phyloP scores from a whole-genome alignment of 495 filamentous ascomycete genomes.

The Aspergillus affinis region DNA sequence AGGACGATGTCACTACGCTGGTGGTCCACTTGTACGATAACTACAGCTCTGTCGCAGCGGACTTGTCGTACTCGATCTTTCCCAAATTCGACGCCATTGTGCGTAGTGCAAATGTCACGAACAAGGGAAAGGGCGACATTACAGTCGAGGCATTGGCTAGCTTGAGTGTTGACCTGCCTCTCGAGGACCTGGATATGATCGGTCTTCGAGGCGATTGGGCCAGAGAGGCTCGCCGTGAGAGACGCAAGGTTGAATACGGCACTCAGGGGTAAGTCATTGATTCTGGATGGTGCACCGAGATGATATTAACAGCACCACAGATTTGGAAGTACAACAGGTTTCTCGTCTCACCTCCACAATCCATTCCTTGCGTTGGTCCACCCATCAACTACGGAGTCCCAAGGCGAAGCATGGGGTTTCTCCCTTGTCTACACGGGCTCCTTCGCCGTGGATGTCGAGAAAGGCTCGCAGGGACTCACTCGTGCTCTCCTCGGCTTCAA shows the following conservation, averaged over 20 bases:
- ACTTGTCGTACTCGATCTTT: slow-evolving; percentile 55
- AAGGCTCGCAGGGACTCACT: slow-evolving; percentile 53
- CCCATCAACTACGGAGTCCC: slow-evolving; percentile 50
- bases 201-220: slow-evolving; percentile 55
- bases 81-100: slow-evolving; percentile 51
- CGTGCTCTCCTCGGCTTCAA: slow-evolving; percentile 53
- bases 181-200: slow-evolving; percentile 54
- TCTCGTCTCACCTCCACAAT: slow-evolving; percentile 55
- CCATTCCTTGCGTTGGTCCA: slow-evolving; percentile 52
- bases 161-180: slow-evolving; percentile 52
- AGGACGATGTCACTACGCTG: slow-evolving; percentile 50
- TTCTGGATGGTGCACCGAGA: background rate
- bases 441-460: slow-evolving; percentile 51
- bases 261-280: slow-evolving; percentile 27
- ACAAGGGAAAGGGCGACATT: slow-evolving; percentile 45
- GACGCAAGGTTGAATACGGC: slow-evolving; percentile 37
- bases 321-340: slow-evolving; percentile 51
- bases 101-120: slow-evolving; percentile 52
- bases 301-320: slow-evolving; percentile 18
- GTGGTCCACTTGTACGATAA: slow-evolving; percentile 51
- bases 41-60: slow-evolving; percentile 47
- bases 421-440: slow-evolving; percentile 55
- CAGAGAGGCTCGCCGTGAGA: slow-evolving; percentile 42
- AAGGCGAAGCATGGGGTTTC: slow-evolving; percentile 54
- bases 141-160: slow-evolving; percentile 50